Evolutionary conservation across 2,329 filamentous ascomycete genomes (phyloP).

Genomic region (Aspergillus brunneoviolaceus): DNA sequence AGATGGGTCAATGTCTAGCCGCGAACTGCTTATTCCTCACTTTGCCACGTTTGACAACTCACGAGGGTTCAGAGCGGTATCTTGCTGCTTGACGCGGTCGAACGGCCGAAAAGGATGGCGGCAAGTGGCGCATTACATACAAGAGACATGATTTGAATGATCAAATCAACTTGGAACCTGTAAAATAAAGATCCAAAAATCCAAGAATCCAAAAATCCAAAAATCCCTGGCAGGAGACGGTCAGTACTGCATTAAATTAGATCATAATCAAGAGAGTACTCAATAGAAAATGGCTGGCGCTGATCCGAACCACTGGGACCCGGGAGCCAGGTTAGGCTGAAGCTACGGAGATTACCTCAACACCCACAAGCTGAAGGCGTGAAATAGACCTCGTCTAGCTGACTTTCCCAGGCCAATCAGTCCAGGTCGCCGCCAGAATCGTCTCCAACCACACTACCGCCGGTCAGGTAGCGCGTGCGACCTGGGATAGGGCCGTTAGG

Average conservation of each 20-base stretch:
- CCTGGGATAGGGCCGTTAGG: not conserved
- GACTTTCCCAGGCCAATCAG: not conserved
- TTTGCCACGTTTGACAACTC: slow-evolving; percentile 35
- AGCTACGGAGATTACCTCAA: slow-evolving; percentile 13
- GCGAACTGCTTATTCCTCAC: slow-evolving; percentile 11
- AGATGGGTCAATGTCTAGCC: not conserved
- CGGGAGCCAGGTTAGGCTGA: slow-evolving; percentile 23
- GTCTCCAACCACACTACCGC: not conserved
- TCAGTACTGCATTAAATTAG: not conserved
- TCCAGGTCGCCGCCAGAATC: not conserved
- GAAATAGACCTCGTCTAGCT: not conserved
- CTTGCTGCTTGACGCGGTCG: slow-evolving; percentile 4
- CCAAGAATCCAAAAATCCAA: no score
- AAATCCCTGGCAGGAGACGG: not conserved
- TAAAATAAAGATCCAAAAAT: not conserved
- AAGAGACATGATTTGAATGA: not conserved
- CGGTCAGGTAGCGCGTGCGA: not conserved
- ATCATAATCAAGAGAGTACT: not conserved
- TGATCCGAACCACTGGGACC: slow-evolving; percentile 27
- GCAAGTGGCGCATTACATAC: slow-evolving; percentile 20
- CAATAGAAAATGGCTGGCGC: slow-evolving; percentile 16
- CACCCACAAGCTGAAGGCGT: slow-evolving; percentile 9
- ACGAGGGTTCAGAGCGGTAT: slow-evolving; percentile 20
- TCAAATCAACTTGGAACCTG: not conserved
- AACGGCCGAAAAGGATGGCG: slow-evolving; percentile 15